Conservation (phyloP, 768 basidiomycete genomes). For the Dendrothele bispora region DNA sequence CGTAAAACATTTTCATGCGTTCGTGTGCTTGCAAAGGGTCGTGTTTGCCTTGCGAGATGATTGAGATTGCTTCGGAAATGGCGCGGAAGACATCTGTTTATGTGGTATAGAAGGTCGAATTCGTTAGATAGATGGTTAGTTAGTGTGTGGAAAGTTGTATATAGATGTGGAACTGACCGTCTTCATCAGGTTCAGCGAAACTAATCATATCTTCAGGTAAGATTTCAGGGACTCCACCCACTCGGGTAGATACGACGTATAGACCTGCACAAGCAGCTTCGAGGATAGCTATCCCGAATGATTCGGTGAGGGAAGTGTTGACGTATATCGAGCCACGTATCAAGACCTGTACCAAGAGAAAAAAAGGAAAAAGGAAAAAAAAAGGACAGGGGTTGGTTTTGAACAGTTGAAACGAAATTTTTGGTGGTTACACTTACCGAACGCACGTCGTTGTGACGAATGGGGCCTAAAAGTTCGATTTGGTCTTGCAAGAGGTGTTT, state of each 20-base stretch:
- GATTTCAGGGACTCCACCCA: constrained; percentile 95
- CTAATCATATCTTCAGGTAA: constrained; percentile 93
- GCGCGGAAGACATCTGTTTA: constrained; percentile 79
- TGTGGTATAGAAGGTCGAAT: constrained; percentile 1
- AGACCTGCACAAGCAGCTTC: constrained; percentile 95
- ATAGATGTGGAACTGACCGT: constrained; percentile 56
- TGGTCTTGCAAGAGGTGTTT: constrained; percentile 86
- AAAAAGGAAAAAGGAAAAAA: background rate
- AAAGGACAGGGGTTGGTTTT: background rate
- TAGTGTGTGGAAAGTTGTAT: background rate
- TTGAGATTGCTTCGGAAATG: constrained; percentile 74
- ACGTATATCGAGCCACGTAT: constrained; percentile 86
- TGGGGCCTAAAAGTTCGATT: constrained; percentile 84
- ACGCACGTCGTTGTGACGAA: constrained; percentile 81
- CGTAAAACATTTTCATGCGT: constrained; percentile 80
- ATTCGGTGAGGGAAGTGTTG: constrained; percentile 94
- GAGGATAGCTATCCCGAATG: constrained; percentile 96
- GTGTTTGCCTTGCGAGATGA: constrained; percentile 66
- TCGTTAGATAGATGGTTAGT: background rate
- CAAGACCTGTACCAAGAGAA: constrained; percentile 58
- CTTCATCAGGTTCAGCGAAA: constrained; percentile 91
- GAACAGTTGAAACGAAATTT: background rate
- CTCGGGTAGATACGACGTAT: constrained; percentile 91
- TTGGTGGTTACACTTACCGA: constrained; percentile 46
- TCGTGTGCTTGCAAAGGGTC: constrained; percentile 77